Percentiles rank a stretch among this genome's conserved stretches.
phyloP scores from a whole-genome alignment of 371 early-diverging fungal genomes.

The Mucor sp. region DNA sequence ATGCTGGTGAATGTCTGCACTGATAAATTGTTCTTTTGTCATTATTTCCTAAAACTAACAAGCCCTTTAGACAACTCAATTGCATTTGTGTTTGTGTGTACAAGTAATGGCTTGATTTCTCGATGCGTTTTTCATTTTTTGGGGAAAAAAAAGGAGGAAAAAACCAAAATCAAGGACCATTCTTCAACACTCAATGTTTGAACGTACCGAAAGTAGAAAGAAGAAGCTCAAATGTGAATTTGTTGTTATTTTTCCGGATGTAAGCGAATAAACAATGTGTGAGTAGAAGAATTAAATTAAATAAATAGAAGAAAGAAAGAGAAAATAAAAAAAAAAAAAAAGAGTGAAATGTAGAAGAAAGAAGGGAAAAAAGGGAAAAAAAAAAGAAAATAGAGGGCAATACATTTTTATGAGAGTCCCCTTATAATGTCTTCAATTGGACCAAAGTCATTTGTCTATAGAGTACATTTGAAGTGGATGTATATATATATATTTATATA shows the following conservation, averaged over 20 bases:
- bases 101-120: background rate
- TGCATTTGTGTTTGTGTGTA: background rate
- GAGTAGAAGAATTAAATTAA: conserved; percentile 7
- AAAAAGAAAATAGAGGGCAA: background rate
- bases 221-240: background rate
- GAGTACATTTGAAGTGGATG: background rate
- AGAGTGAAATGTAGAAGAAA: background rate
- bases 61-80: background rate
- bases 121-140: background rate
- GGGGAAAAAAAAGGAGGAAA: background rate
- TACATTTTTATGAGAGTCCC: background rate
- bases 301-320: conserved; percentile 9
- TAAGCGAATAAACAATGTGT: background rate
- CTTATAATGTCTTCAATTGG: conserved; percentile 20
- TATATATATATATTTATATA: conserved; percentile 1
- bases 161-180: background rate
- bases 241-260: background rate
- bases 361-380: conserved; percentile 9
- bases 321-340: background rate
- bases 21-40: background rate
- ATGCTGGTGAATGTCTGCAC: background rate
- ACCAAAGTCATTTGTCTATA: conserved; percentile 19
- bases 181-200: background rate
- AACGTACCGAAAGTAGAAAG: conserved; percentile 6
- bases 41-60: background rate